These are phyloP conservation scores for Monilinia fructicola DNA, from an alignment of 2,329 filamentous ascomycete genomes.

Conservation along the genomic window DNA sequence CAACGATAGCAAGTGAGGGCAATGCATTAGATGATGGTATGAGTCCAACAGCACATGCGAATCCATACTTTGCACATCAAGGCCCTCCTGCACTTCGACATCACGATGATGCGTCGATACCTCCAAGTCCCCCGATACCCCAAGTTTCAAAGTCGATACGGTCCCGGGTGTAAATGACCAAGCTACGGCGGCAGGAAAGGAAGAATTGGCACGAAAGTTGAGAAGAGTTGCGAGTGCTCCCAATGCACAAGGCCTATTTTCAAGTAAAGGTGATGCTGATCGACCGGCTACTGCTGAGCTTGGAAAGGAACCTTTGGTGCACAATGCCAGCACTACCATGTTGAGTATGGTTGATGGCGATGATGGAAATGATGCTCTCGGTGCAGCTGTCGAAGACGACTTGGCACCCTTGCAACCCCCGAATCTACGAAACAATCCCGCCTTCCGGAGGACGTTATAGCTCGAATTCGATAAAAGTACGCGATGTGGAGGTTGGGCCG, in stretches of 20 bases:
- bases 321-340: slow-evolving; percentile 53
- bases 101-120: slow-evolving; percentile 90
- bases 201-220: slow-evolving; percentile 89
- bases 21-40: slow-evolving; percentile 84
- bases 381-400: slow-evolving; percentile 49
- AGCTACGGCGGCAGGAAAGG: slow-evolving; percentile 76
- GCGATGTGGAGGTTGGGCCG: slow-evolving; percentile 93
- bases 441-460: slow-evolving; percentile 97
- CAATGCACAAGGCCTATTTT: slow-evolving; percentile 91
- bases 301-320: slow-evolving; percentile 73
- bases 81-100: slow-evolving; percentile 90
- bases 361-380: slow-evolving; percentile 40
- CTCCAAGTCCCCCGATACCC: slow-evolving; percentile 92
- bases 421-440: slow-evolving; percentile 65
- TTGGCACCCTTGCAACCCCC: slow-evolving; percentile 64
- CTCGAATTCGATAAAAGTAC: slow-evolving; percentile 98
- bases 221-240: slow-evolving; percentile 93
- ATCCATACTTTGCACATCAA: slow-evolving; percentile 97
- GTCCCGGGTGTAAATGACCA: slow-evolving; percentile 63
- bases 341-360: slow-evolving; percentile 50
- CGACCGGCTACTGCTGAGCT: slow-evolving; percentile 83
- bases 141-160: slow-evolving; percentile 70
- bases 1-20: slow-evolving; percentile 89
- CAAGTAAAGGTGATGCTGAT: slow-evolving; percentile 57
- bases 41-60: slow-evolving; percentile 90